Evolutionary conservation across 805 yeast genomes (phyloP).

Genomic region (Hanseniaspora lindneri): DNA sequence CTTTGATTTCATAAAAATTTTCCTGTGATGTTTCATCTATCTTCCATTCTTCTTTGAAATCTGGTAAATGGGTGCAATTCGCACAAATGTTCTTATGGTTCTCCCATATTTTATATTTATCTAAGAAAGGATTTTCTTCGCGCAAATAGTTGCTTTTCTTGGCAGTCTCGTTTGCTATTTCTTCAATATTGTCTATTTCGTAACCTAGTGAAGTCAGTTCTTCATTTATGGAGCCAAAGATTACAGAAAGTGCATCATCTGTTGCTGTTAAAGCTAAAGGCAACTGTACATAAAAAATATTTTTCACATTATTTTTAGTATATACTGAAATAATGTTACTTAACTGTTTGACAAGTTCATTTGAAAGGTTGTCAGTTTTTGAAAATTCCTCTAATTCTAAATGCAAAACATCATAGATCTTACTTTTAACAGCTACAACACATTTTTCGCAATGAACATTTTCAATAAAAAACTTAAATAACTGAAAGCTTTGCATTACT

Average conservation of each 20-base stretch:
- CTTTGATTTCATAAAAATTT: conserved; percentile 22
- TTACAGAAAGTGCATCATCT: neutral
- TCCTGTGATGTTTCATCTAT: neutral
- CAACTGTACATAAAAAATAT: neutral
- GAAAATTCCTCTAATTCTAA: neutral
- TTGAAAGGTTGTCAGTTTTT: neutral
- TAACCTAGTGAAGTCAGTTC: neutral
- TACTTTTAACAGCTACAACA: conserved; percentile 16
- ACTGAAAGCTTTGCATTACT: neutral
- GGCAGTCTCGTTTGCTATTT: neutral
- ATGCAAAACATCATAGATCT: conserved; percentile 1
- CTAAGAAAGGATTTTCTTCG: conserved; percentile 5
- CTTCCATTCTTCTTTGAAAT: neutral
- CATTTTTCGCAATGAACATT: conserved; percentile 16
- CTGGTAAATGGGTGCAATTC: neutral
- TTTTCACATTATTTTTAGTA: neutral
- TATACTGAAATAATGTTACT: neutral
- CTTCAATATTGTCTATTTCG: neutral
- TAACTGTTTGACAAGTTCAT: neutral
- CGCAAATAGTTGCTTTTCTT: neutral
- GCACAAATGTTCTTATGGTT: conserved; percentile 2
- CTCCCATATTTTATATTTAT: neutral
- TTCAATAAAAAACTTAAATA: neutral
- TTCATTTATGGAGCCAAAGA: conserved; percentile 1
- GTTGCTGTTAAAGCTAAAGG: conserved; percentile 1